Percentiles rank a stretch among this genome's conserved stretches.
Evolutionary conservation across 1,139 yeast species (phyloP).

Genomic region (Tardiomyces blankii): DNA sequence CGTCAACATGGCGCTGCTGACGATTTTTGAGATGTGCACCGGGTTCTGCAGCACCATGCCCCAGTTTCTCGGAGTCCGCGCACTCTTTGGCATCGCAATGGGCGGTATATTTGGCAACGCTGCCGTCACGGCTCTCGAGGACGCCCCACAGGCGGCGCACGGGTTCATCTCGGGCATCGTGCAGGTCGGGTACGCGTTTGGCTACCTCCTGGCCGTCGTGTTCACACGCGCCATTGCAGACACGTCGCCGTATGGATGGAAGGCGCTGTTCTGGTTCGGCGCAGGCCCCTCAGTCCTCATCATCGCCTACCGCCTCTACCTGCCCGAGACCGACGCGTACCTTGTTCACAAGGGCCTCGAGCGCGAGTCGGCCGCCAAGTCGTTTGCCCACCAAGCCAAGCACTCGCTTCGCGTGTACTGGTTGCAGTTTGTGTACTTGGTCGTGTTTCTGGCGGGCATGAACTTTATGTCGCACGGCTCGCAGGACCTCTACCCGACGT

Average conservation of each 20-base stretch:
- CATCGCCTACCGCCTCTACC: slow-evolving; percentile 39
- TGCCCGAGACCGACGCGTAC: slow-evolving; percentile 57
- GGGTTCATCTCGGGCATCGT: slow-evolving; percentile 57
- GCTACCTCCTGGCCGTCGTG: slow-evolving; percentile 51
- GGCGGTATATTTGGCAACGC: slow-evolving; percentile 65
- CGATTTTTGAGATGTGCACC: slow-evolving; percentile 57
- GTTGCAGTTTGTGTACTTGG: slow-evolving; percentile 36
- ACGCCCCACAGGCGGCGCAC: slow-evolving; percentile 49
- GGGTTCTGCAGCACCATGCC: slow-evolving; percentile 56
- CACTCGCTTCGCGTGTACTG: slow-evolving; percentile 25
- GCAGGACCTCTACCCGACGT: slow-evolving; percentile 62
- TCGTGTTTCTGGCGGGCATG: slow-evolving; percentile 50
- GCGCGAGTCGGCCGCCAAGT: slow-evolving; percentile 13
- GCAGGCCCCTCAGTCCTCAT: slow-evolving; percentile 57
- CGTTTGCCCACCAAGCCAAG: slow-evolving; percentile 18
- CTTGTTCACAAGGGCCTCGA: slow-evolving; percentile 20
- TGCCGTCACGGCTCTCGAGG: slow-evolving; percentile 57
- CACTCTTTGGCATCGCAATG: slow-evolving; percentile 56
- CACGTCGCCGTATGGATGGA: slow-evolving; percentile 49
- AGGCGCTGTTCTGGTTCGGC: slow-evolving; percentile 71
- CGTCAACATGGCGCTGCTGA: slow-evolving; percentile 40
- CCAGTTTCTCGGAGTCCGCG: slow-evolving; percentile 61
- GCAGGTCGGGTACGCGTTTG: slow-evolving; percentile 68
- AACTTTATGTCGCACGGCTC: slow-evolving; percentile 66
- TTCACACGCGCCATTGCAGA: slow-evolving; percentile 51